phyloP scores from a whole-genome alignment of 2,329 filamentous ascomycete species.

The Chrysoporthe austroafricana region DNA sequence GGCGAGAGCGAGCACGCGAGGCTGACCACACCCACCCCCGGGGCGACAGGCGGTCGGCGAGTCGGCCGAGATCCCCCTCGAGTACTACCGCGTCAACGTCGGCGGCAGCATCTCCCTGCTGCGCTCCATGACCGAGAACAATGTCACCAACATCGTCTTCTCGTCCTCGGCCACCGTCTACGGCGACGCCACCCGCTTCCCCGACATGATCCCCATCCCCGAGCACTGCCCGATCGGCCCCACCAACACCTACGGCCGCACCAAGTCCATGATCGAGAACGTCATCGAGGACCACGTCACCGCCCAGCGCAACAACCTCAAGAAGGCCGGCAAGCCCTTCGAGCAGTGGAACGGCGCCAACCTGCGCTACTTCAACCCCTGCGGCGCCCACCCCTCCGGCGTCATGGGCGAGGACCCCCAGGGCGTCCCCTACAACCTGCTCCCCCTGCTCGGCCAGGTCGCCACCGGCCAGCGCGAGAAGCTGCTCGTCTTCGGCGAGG shows the following conservation, averaged over 20 bases:
- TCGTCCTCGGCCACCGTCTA: conserved; percentile 98
- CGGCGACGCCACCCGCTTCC: conserved; percentile 93
- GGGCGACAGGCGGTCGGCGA: conserved; percentile 82
- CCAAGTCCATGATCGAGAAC: conserved; percentile 88
- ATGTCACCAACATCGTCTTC: conserved; percentile 97
- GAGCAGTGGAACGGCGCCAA: conserved; percentile 92
- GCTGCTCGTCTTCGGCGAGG: conserved; percentile 90
- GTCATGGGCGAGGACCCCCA: conserved; percentile 98
- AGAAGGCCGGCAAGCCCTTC: conserved; percentile 76
- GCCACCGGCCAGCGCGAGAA: conserved; percentile 94
- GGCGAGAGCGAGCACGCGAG: neutral
- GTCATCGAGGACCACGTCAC: conserved; percentile 91
- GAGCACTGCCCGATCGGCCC: conserved; percentile 95
- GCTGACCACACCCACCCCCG: conserved; percentile 4
- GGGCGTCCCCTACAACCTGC: conserved; percentile 92
- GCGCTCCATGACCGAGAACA: conserved; percentile 82
- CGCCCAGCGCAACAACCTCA: conserved; percentile 79
- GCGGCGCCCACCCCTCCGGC: conserved; percentile 89
- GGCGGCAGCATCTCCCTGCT: conserved; percentile 88
- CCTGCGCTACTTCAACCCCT: conserved; percentile 97
- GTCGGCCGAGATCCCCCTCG: conserved; percentile 88
- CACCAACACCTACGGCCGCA: conserved; percentile 97
- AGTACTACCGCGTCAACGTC: conserved; percentile 98
- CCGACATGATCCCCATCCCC: conserved; percentile 98
- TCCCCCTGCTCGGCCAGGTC: conserved; percentile 92